Evolutionary conservation across 176 grass and related monocot genomes (phyloP), one percentile per base, ranked within the genome.

Genomic region (Avena insularis): DNA sequence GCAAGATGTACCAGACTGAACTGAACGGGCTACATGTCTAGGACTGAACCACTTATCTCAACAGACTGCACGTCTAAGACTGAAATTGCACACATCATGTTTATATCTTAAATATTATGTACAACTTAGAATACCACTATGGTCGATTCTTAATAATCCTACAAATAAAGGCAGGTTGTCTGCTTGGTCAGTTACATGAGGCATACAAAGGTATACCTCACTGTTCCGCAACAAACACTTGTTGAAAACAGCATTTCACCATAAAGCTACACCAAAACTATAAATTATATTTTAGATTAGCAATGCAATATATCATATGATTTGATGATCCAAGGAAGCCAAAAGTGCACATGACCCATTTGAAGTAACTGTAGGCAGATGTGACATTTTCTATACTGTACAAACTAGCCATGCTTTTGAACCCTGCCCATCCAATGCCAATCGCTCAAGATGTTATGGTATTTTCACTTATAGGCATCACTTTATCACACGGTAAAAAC

Each of bases 51-150:
- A 49, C 31, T 25, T 9, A 78, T 51, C 27, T 79, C 29, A 84
- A 57, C 55, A 51, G 78, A 81, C 45, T 63, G 63, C 40, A 79
- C 53, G 43, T 9, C 51, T 50, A 59, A 13, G 36, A 79, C 53
- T 12, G 0, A 77, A 77, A 47, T 75, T 47, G 21, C n/a, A 9
- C 29, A 45, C 31, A 27, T 43, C 56, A 0, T 64, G 55, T 74
- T 50, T 73, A 20, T 66, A 87, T 45, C 59, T 46, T 83, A 13
- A 58, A 88, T 21, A n/a, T 67, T 82, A 88, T 13, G 11, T 77
- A 69, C 8, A 1, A 71, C 54, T 71, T 58, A 68, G 23, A 20
- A 59, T 69, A 83, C 20, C 35, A 77, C 2, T 38, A 10, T 48
- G 60, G 53, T 76, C 6, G 29, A 76, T 8, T 14, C 23, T 65